phyloP scores from a whole-genome alignment of 1,284 basidiomycete species.

The Rhodofomes roseus region DNA sequence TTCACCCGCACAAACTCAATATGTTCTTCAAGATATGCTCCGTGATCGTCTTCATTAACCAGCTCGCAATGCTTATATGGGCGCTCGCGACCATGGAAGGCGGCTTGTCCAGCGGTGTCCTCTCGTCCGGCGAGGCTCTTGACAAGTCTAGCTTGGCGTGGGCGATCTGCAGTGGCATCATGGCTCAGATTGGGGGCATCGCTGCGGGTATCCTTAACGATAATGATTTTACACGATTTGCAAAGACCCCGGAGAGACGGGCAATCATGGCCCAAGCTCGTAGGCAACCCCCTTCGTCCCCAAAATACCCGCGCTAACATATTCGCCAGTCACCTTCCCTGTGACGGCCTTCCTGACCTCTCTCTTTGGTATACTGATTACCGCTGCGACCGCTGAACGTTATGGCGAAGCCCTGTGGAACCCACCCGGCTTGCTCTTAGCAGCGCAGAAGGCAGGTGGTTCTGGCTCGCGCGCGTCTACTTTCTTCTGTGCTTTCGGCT shows the following conservation, averaged over 20 bases:
- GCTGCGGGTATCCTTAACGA: slow-evolving; percentile 21
- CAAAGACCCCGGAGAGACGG: slow-evolving; percentile 12
- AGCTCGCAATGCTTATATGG: slow-evolving; percentile 19
- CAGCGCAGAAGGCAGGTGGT: slow-evolving; percentile 14
- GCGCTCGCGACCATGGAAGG: slow-evolving; percentile 17
- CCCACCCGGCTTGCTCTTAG: slow-evolving; percentile 16
- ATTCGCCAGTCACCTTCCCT: slow-evolving; percentile 13
- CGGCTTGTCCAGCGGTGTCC: slow-evolving; percentile 6
- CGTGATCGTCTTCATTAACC: slow-evolving; percentile 17
- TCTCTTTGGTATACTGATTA: slow-evolving; percentile 18
- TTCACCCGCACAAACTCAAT: slow-evolving; percentile 17
- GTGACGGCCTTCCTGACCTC: slow-evolving; percentile 15
- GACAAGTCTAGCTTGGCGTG: slow-evolving; percentile 13
- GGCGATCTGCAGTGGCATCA: slow-evolving; percentile 20
- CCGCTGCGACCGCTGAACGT: slow-evolving; percentile 13
- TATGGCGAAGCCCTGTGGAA: slow-evolving; percentile 18
- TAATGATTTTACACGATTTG: slow-evolving; percentile 22
- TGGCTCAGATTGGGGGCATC: slow-evolving; percentile 18
- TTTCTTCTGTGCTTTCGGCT: slow-evolving; percentile 19
- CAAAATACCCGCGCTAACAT: background rate
- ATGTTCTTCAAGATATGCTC: slow-evolving; percentile 16
- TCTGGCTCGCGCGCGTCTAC: slow-evolving; percentile 18
- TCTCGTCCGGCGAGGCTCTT: background rate
- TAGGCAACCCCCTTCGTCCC: background rate
- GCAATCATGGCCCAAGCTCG: slow-evolving; percentile 9